phyloP scores from a whole-genome alignment of 1,139 yeast genomes.

The Tardiomyces depauwii region DNA sequence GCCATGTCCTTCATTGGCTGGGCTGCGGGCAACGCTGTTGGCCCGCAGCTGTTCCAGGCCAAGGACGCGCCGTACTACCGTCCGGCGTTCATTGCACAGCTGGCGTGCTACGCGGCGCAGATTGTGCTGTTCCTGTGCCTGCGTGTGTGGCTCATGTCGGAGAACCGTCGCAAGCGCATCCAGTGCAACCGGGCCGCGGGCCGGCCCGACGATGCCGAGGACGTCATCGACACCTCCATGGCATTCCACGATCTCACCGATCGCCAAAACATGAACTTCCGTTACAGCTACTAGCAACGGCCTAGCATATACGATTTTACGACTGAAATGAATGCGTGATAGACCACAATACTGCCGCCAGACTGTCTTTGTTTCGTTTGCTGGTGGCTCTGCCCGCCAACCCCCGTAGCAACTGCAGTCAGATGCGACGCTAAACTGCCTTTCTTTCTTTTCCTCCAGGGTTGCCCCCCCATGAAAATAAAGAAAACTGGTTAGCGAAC shows the following conservation, averaged over 20 bases:
- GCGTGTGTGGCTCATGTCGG: not conserved
- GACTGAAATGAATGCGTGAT: no score
- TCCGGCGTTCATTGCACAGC: constrained; percentile 29
- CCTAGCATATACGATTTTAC: no score
- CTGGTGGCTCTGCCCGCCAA: no score
- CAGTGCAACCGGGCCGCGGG: not conserved
- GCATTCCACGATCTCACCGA: not conserved
- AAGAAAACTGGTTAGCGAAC: no score
- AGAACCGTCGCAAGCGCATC: not conserved
- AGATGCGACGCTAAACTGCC: no score
- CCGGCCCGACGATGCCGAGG: not conserved
- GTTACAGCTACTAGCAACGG: not conserved
- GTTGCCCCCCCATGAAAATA: no score
- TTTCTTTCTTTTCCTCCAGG: no score
- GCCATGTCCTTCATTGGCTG: constrained; percentile 41
- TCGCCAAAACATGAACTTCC: not conserved
- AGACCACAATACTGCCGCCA: no score
- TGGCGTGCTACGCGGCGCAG: not conserved
- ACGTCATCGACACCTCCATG: not conserved
- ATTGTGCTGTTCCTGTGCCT: not conserved
- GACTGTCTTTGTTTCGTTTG: no score
- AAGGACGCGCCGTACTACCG: constrained; percentile 41
- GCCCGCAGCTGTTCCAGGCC: constrained; percentile 45
- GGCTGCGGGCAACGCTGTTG: constrained; percentile 48
- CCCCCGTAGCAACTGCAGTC: no score